Evolutionary conservation across 1,284 basidiomycete genomes (phyloP), one percentile per base, ranked within the genome.

Genomic region (Ustilago sp.): DNA sequence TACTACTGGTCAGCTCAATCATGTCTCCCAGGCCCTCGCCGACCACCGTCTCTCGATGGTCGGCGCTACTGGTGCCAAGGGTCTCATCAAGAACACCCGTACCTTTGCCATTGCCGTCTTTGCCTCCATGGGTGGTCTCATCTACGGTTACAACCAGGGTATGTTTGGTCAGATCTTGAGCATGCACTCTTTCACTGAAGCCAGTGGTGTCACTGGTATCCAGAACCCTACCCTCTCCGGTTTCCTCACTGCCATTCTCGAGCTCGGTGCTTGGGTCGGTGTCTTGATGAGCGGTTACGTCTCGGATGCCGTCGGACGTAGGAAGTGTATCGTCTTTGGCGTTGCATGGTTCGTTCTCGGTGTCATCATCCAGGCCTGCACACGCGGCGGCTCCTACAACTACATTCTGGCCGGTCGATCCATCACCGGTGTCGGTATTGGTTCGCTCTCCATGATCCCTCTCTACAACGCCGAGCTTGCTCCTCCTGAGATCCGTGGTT

Each of bases 401-500:
- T 89, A 91, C 66, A 87, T 94, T 34, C 89, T 91, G 57, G 84
- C 91, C 12, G 92, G 93, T 39, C 89, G 92, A 36, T 89, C 90
- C 0, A 87, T 94, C 0, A 92, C 92, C 4, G 92, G 92, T 6
- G 77, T 93, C n/a, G 92, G 93, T 7, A 91, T 94, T 8, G 92
- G 92, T 9, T 91, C 91, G 8, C 86, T 93, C 36, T 92, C 91
- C 78, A 93, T 92, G 90, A 88, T 93, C 0, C 78, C 78, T 0
- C 64, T 94, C 7, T 94, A 93, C 86, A 93, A 93, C 88, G 91
- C 92, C 0, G 93, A 94, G 86, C 93, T 94, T 51, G 91, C 91
- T 71, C 90, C 93, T 15, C 92, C 92, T 0, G 92, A 93, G 86
- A 88, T 92, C 0, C 89, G 93, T n/a, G 93, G 93, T 6, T 92